A percentile compares a stretch with the other conserved stretches of the same genome.
Evolutionary conservation across 208 protist species (phyloP).

Genomic region (Angomonas deanei): DNA sequence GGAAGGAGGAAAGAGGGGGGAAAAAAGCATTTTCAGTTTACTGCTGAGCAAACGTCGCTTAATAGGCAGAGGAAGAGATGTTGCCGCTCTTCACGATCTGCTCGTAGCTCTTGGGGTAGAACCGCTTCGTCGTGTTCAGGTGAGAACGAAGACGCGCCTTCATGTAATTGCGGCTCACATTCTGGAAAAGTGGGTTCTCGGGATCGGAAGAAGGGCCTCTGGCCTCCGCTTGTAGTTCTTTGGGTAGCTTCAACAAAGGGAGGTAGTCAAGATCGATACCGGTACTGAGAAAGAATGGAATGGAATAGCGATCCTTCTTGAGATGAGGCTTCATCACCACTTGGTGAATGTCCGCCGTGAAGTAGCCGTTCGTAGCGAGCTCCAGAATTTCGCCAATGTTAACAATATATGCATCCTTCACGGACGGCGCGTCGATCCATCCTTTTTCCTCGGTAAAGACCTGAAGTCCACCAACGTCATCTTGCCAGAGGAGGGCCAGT

Average conservation of each 20-base stretch:
- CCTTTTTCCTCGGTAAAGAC: constrained; percentile 9
- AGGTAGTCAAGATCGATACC: background rate
- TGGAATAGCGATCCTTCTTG: constrained; percentile 2
- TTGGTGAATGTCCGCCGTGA: constrained; percentile 7
- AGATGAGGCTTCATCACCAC: background rate
- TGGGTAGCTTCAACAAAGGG: constrained; percentile 5
- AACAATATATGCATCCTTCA: constrained; percentile 7
- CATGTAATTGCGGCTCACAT: background rate
- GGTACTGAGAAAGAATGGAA: constrained; percentile 7
- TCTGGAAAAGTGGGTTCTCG: background rate
- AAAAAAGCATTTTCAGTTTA: background rate
- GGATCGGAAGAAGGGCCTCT: background rate
- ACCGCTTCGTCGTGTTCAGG: background rate
- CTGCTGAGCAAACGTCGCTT: too few species aligned
- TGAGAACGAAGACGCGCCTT: background rate
- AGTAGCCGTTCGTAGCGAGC: constrained; percentile 8
- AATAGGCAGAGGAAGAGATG: background rate
- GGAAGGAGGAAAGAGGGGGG: background rate
- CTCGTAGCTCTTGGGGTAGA: constrained; percentile 1
- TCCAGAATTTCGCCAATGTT: constrained; percentile 14
- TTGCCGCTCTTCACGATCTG: background rate
- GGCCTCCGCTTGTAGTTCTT: background rate
- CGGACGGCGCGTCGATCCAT: constrained; percentile 4
- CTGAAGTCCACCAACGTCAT: constrained; percentile 9
- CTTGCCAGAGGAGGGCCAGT: constrained; percentile 5